Base-by-base conservation (phyloP, 176 grass and related monocot genomes). In the Cenchrus fungigraminus region DNA sequence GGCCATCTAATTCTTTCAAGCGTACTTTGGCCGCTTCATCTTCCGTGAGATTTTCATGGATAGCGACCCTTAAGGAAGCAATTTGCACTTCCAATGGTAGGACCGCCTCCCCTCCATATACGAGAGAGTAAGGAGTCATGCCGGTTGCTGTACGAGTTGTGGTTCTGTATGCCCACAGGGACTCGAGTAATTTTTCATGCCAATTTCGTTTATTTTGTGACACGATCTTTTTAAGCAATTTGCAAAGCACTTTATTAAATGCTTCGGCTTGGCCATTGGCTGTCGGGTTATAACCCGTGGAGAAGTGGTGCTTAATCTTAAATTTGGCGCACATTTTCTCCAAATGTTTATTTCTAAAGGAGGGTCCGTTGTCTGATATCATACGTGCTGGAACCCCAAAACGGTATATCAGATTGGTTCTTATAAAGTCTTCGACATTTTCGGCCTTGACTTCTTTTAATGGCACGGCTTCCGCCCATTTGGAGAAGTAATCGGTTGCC, bases 121-220 rank as follows among this genome's bases (percentile, higher is more conserved):
- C 59, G 3, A 62, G n/a, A 3, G 59, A 73, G 19, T 76, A 76
- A 3, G 59, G 59, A 1, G 76, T 79, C 76, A 50, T 65, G 5
- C 42, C 13, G 0, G 42, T 63, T 1, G 20, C 7, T 29, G 58
- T 64, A 0, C 17, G 53, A 3, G 17, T 59, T 1, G 17, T 59
- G 9, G 74, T 76, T 7, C 74, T 42, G 16, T 76, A 59, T 3
- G 75, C 75, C 75, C 75, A 78, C 29, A 78, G 25, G 0, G 75
- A 20, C 12, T 78, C 75, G 3, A 78, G 40, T 0, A 77, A 6
- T 1, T 77, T 79, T 20, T 66, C 46, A 53, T 79, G 77, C 77
- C 61, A 79, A 0, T 62, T 4, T 7, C 46, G 0, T 10, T 67
- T 71, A 13, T 47, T 71, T 47, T 71, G 68, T 1, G 9, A 46